Evolutionary conservation across 2,329 filamentous ascomycete genomes (phyloP).

Genomic region (Arthrobotrys megalospora): DNA sequence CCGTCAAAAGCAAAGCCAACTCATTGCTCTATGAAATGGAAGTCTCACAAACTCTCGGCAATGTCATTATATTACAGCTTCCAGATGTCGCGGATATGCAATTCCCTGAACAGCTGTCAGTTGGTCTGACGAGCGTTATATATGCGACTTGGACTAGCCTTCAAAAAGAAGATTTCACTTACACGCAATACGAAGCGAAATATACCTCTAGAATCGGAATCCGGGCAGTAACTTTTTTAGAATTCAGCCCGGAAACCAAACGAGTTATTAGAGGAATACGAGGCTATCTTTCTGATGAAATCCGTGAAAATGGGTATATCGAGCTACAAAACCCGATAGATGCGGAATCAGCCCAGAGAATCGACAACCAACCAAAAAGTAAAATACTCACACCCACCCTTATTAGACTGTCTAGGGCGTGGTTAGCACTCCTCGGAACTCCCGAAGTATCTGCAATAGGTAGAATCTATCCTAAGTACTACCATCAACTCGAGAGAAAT

Average conservation of each 20-base stretch:
- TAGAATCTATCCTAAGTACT: neutral
- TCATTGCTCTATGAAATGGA: neutral
- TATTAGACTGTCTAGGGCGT: neutral
- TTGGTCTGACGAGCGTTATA: neutral
- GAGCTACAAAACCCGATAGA: neutral
- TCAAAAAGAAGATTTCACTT: neutral
- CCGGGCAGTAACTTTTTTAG: neutral
- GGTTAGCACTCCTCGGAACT: slow-evolving; percentile 13
- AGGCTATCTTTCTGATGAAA: neutral
- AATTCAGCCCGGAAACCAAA: neutral
- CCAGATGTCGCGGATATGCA: neutral
- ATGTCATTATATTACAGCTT: neutral
- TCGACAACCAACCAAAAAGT: neutral
- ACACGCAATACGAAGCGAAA: neutral
- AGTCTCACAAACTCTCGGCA: neutral
- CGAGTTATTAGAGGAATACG: neutral
- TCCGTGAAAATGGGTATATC: neutral
- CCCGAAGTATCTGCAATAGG: slow-evolving; percentile 11
- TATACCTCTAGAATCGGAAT: neutral
- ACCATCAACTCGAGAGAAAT: neutral
- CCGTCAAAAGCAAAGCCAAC: neutral
- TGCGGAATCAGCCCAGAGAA: neutral
- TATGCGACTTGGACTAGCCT: neutral
- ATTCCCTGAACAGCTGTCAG: neutral
- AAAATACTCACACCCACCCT: neutral